Base-by-base conservation (phyloP, 2,329 filamentous ascomycete species). In the Xylariomycetidae sp. region DNA sequence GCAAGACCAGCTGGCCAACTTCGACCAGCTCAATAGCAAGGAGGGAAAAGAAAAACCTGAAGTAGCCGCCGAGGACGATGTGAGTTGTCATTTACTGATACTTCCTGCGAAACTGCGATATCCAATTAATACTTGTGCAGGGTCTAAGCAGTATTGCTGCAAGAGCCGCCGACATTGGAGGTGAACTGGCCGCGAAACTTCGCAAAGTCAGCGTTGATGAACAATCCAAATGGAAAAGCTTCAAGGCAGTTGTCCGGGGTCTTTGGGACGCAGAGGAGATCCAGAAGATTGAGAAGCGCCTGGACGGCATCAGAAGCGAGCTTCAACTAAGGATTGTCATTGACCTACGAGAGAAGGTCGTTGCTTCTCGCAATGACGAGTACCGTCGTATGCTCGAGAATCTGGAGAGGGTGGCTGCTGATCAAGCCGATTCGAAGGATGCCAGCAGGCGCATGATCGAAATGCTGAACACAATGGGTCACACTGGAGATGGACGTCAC, bases 221-320 rank as follows among this genome's bases (percentile, higher is more conserved):
- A 3, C 40, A 39, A 12, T 47, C 42, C 6, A 43, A 42, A 34
- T 43, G 35, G 37, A 46, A 42, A 12, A 42, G 37, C 12, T 23
- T 47, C 25, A 46, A 38, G 14, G 29, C 32, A 4, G 37, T 27
- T 6, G 15, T 37, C 4, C 29, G 31, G 10, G 35, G 39, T 10
- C 40, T 39, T 31, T 47, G 44, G 47, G 25, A 47, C 29, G 37
- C 32, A 4, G 32, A 42, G 4, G 42, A 49, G 3, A 46, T 50
- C 19, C 30, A 44, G 8, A 28, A 26, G 10, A 41, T 20, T 7
- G 47, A 50, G 18, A 39, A 38, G 17, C 33, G 34, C 13, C 38
- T 50, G 8, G 23, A 32, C 8, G 19, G 15, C 19, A 45, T 50
- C 16, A 38, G 43, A 32, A 36, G 39, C 17, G 39, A 46, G 25